These are phyloP conservation scores for Pluteus cervinus DNA, from an alignment of 768 basidiomycete species.

Conservation along the genomic window DNA sequence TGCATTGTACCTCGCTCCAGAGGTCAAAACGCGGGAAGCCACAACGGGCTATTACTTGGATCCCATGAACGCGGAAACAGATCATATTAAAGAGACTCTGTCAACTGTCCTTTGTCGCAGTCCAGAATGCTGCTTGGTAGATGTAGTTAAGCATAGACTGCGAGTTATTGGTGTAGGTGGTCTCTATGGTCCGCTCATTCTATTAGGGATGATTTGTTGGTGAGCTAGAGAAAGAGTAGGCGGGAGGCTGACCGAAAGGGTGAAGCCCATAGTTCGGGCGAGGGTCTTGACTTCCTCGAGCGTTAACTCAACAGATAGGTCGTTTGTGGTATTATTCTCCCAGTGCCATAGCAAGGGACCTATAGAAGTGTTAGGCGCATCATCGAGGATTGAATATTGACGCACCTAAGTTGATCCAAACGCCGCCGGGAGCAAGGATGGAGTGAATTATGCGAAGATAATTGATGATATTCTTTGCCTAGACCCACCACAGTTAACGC, in stretches of 20 bases:
- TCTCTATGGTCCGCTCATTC: constrained; percentile 77
- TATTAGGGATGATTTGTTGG: constrained; percentile 21
- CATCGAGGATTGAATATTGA: neutral
- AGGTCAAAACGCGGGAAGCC: too few relatives aligned
- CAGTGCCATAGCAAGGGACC: constrained; percentile 97
- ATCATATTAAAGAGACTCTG: too few relatives aligned
- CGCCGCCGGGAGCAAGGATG: constrained; percentile 78
- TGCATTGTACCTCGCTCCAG: too few relatives aligned
- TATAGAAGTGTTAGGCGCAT: constrained; percentile 14
- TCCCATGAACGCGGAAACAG: too few relatives aligned
- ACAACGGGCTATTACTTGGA: too few relatives aligned
- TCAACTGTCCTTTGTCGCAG: constrained; percentile 39
- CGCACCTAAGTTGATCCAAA: constrained; percentile 87
- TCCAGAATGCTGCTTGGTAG: constrained; percentile 85
- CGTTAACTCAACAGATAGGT: constrained; percentile 81
- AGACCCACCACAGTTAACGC: neutral
- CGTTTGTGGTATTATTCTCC: constrained; percentile 80
- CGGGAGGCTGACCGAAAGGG: constrained; percentile 56
- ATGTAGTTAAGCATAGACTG: constrained; percentile 79
- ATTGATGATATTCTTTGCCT: constrained; percentile 90
- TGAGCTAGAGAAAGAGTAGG: constrained; percentile 1
- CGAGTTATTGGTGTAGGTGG: constrained; percentile 82
- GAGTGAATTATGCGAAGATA: constrained; percentile 84
- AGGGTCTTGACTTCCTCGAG: constrained; percentile 85
- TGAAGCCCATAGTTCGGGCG: constrained; percentile 72